Conservation (phyloP, 1,139 yeast species). For the Pichia sp. region DNA sequence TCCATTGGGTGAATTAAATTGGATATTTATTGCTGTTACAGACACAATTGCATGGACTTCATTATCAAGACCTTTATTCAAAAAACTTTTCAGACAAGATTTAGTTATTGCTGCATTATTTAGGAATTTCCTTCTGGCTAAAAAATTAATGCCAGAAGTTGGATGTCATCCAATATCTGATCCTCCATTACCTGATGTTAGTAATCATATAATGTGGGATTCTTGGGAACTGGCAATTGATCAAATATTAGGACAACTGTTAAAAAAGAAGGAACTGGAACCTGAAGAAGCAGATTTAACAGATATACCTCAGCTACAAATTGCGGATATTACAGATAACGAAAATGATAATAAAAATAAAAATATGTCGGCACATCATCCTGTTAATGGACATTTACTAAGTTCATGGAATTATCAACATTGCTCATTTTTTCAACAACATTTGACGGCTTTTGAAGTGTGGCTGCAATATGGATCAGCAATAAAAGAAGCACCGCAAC, state of each 20-base stretch:
- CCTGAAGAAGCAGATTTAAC: conserved; percentile 21
- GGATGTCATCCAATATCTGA: conserved; percentile 94
- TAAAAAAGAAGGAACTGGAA: conserved; percentile 33
- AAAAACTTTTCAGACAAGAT: conserved; percentile 87
- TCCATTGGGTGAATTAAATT: conserved; percentile 90
- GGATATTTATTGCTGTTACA: conserved; percentile 97
- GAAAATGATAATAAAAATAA: not conserved
- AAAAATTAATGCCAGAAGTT: conserved; percentile 87
- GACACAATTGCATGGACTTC: conserved; percentile 98
- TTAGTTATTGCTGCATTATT: conserved; percentile 94
- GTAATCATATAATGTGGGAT: conserved; percentile 93
- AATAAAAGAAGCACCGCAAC: conserved; percentile 86
- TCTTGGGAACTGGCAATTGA: conserved; percentile 98
- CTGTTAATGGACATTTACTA: conserved; percentile 11
- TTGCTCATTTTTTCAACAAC: conserved; percentile 92
- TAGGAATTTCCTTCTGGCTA: conserved; percentile 85
- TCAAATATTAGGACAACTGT: conserved; percentile 73
- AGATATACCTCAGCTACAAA: conserved; percentile 26
- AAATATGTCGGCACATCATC: not conserved
- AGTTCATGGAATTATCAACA: conserved; percentile 57
- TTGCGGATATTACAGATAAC: conserved; percentile 14
- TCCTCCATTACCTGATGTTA: conserved; percentile 84
- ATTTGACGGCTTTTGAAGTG: conserved; percentile 89
- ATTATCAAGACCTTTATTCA: conserved; percentile 80
- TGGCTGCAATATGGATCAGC: conserved; percentile 92